Evolutionary conservation across 78 protist species (phyloP).

Genomic region (Cavenderia fasciculata): DNA sequence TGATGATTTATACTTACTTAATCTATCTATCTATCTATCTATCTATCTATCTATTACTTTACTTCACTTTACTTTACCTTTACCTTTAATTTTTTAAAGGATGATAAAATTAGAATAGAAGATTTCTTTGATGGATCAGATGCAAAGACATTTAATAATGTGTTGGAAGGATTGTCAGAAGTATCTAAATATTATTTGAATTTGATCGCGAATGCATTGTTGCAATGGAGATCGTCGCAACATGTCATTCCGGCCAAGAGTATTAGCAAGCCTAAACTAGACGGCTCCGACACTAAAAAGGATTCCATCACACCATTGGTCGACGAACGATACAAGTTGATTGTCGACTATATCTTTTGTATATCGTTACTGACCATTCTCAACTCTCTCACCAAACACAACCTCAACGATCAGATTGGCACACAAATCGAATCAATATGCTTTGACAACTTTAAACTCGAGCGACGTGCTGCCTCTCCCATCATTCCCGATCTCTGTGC

Average conservation of each 20-base stretch:
- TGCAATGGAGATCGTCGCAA: slow-evolving; percentile 71
- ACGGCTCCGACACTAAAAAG: slow-evolving; percentile 30
- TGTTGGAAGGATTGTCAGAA: slow-evolving; percentile 55
- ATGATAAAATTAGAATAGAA: slow-evolving; percentile 68
- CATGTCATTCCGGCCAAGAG: slow-evolving; percentile 65
- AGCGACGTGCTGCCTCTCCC: not conserved
- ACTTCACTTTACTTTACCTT: no score
- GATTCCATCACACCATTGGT: slow-evolving; percentile 64
- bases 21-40: no score
- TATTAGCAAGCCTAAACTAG: slow-evolving; percentile 61
- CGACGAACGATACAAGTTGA: slow-evolving; percentile 66
- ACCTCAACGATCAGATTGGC: slow-evolving; percentile 42
- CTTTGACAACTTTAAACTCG: slow-evolving; percentile 47
- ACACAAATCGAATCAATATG: slow-evolving; percentile 64
- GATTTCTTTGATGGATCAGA: slow-evolving; percentile 74
- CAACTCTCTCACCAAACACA: slow-evolving; percentile 48
- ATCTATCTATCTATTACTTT: no score
- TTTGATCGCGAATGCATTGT: slow-evolving; percentile 37
- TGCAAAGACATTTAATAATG: slow-evolving; percentile 68
- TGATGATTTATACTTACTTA: not conserved
- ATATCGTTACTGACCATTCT: slow-evolving; percentile 27
- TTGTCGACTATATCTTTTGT: slow-evolving; percentile 76
- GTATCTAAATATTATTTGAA: slow-evolving; percentile 65
- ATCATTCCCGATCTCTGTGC: slow-evolving; percentile 66
- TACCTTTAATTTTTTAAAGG: no score